phyloP scores from a whole-genome alignment of 768 basidiomycete species.

The Collybia nuda region DNA sequence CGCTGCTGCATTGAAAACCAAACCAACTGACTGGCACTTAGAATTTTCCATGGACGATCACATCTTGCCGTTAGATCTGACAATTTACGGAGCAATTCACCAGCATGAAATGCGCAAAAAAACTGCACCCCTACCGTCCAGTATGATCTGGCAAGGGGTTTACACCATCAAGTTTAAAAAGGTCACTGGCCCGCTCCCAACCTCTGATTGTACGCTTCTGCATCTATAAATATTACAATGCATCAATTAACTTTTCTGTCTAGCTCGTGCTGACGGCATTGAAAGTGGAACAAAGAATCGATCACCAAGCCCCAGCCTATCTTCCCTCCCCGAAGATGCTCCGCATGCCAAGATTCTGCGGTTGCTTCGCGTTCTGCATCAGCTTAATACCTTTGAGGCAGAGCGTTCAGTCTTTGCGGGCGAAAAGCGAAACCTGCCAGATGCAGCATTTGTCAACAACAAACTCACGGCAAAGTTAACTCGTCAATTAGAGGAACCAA shows the following conservation, averaged over 20 bases:
- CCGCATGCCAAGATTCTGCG: conserved; percentile 90
- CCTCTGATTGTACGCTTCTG: conserved; percentile 54
- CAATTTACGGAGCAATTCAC: conserved; percentile 95
- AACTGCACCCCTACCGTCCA: conserved; percentile 57
- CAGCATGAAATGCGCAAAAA: conserved; percentile 85
- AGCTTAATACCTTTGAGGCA: conserved; percentile 71
- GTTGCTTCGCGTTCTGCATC: conserved; percentile 83
- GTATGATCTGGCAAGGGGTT: conserved; percentile 85
- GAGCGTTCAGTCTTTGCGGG: conserved; percentile 54
- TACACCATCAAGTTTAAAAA: conserved; percentile 95
- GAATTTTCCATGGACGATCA: conserved; percentile 95
- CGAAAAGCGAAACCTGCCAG: conserved; percentile 62
- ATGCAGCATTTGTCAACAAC: conserved; percentile 93
- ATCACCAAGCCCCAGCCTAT: conserved; percentile 65
- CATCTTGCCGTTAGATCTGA: conserved; percentile 79
- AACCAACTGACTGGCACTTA: conserved; percentile 95
- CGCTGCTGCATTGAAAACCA: conserved; percentile 90
- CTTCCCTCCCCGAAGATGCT: conserved; percentile 81
- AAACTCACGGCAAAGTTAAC: conserved; percentile 98
- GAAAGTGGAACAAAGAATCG: conserved; percentile 50
- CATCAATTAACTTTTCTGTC: neutral
- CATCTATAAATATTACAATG: neutral
- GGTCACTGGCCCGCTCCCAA: conserved; percentile 75
- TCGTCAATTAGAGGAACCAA: conserved; percentile 94
- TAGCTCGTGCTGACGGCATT: conserved; percentile 38